Conservation (phyloP, 169 alveolate genomes). For the Hammondia hammondi region DNA sequence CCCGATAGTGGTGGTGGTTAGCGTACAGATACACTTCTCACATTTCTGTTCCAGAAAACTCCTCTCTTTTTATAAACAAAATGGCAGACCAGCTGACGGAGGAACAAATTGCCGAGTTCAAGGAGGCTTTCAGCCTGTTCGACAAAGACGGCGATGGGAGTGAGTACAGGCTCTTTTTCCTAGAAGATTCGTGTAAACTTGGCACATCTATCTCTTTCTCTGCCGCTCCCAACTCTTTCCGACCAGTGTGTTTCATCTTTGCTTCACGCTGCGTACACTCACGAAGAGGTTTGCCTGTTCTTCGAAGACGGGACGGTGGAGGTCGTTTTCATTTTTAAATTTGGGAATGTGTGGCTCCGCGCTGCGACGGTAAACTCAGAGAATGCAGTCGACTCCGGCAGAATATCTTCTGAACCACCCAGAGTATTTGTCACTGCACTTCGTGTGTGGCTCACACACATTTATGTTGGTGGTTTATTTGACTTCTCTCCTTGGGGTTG, state of each 20-base stretch:
- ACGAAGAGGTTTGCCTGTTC: not conserved
- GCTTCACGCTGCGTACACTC: not conserved
- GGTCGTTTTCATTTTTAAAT: not conserved
- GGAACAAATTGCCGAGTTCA: constrained; percentile 99
- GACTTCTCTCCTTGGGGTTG: too few relatives aligned
- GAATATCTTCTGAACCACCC: too few relatives aligned
- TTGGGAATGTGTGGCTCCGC: not conserved
- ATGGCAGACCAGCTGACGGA: constrained; percentile 98
- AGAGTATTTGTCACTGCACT: too few relatives aligned
- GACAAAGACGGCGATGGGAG: constrained; percentile 99
- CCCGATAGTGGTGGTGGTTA: not conserved
- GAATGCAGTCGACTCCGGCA: too few relatives aligned
- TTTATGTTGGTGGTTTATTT: too few relatives aligned
- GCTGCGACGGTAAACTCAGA: too few relatives aligned
- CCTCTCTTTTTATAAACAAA: not conserved
- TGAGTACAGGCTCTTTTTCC: constrained; percentile 22
- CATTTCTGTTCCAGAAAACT: not conserved
- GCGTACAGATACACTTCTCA: not conserved
- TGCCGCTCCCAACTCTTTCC: not conserved
- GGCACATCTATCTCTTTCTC: not conserved
- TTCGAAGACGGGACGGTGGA: not conserved
- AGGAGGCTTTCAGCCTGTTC: constrained; percentile 98
- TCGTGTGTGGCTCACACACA: too few relatives aligned
- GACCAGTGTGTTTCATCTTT: not conserved
- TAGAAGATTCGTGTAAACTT: not conserved